phyloP scores from a whole-genome alignment of 1,139 yeast species.

The Hyphopichia burtonii region DNA sequence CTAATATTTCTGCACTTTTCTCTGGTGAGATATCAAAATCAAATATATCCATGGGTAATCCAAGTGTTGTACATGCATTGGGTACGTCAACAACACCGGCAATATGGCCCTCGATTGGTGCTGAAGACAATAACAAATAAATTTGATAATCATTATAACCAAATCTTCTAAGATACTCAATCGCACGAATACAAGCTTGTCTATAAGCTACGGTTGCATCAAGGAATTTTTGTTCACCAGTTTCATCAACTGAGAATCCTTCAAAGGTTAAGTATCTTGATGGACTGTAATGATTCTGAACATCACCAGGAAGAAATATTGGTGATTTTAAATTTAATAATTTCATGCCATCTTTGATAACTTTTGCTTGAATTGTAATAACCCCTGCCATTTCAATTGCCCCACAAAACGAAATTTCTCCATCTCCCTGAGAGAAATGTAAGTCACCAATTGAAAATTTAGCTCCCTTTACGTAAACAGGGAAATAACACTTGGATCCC shows the following conservation, averaged over 20 bases:
- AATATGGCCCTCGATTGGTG: slow-evolving; percentile 51
- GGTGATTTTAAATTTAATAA: slow-evolving; percentile 42
- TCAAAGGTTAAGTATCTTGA: slow-evolving; percentile 49
- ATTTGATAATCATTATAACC: slow-evolving; percentile 53
- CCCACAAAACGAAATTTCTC: slow-evolving; percentile 53
- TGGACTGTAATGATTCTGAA: slow-evolving; percentile 45
- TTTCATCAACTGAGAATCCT: slow-evolving; percentile 50
- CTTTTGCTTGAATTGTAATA: slow-evolving; percentile 36
- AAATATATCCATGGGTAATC: slow-evolving; percentile 51
- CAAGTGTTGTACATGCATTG: slow-evolving; percentile 50
- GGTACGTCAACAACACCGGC: slow-evolving; percentile 55
- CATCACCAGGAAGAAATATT: slow-evolving; percentile 49
- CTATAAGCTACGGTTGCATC: slow-evolving; percentile 50
- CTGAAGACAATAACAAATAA: slow-evolving; percentile 42
- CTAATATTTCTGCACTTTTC: background rate
- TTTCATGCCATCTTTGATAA: slow-evolving; percentile 42
- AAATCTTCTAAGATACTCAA: slow-evolving; percentile 47
- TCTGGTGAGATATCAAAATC: slow-evolving; percentile 49
- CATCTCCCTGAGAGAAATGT: slow-evolving; percentile 53
- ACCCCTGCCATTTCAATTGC: slow-evolving; percentile 54
- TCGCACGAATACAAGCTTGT: slow-evolving; percentile 48
- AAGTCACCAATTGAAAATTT: slow-evolving; percentile 48
- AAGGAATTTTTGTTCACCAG: slow-evolving; percentile 41
- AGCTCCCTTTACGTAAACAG: slow-evolving; percentile 48
- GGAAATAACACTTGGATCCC: slow-evolving; percentile 48